A percentile compares a stretch with the other conserved stretches of the same genome.
These are phyloP conservation scores for Alliaria petiolata DNA, from an alignment of 345 rosid species.

Conservation along the genomic window DNA sequence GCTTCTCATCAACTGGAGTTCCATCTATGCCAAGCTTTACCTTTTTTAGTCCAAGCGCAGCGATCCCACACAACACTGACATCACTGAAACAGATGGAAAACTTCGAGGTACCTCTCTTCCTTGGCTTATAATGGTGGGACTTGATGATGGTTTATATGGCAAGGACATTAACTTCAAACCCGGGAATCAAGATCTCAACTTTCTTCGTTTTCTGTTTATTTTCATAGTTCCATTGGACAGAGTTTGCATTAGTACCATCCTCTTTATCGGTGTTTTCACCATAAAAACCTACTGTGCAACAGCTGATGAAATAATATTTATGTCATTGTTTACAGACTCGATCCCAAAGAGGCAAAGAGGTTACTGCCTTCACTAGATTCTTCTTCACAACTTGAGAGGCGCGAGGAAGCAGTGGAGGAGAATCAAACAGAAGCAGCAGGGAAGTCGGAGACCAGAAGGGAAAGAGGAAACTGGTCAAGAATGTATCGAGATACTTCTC, in stretches of 20 bases:
- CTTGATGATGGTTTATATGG: background rate
- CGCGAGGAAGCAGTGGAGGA: conserved; percentile 25
- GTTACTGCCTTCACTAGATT: conserved; percentile 31
- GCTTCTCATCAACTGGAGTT: conserved; percentile 38
- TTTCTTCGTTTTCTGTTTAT: no score
- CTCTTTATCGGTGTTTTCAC: background rate
- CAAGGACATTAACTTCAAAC: background rate
- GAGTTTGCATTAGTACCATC: background rate
- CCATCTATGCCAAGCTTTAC: conserved; percentile 69
- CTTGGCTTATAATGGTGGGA: background rate
- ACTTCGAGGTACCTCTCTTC: conserved; percentile 40
- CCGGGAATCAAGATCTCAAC: background rate
- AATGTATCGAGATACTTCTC: no score
- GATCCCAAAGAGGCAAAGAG: conserved; percentile 35
- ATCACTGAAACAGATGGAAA: conserved; percentile 21
- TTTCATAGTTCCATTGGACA: no score
- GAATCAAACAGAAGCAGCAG: conserved; percentile 33
- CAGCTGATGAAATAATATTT: background rate
- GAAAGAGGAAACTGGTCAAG: conserved; percentile 40
- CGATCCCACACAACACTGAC: conserved; percentile 20
- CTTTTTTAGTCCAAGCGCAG: conserved; percentile 49
- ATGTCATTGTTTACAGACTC: conserved; percentile 27
- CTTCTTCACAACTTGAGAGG: conserved; percentile 34
- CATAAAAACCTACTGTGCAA: background rate
- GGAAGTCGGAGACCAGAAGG: conserved; percentile 36